Evolutionary conservation across 495 filamentous ascomycete genomes (phyloP).

Genomic region (Penicillium roqueforti): DNA sequence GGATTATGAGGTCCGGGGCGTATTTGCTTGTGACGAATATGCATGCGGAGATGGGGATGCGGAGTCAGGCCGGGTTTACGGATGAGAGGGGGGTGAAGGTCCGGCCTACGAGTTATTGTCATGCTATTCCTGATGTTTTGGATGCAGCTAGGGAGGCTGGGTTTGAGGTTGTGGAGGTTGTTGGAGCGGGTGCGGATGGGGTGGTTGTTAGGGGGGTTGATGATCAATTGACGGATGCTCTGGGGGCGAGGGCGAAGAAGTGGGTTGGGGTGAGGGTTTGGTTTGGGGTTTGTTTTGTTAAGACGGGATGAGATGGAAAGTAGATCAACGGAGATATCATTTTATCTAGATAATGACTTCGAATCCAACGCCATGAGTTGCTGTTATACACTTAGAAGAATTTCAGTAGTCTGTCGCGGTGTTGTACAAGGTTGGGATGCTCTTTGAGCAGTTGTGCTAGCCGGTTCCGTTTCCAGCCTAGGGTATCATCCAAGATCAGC

Average conservation of each 20-base stretch:
- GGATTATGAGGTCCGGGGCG: constrained; percentile 48
- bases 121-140: constrained; percentile 52
- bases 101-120: constrained; percentile 56
- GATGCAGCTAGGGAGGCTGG: constrained; percentile 50
- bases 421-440: constrained; percentile 50
- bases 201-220: constrained; percentile 48
- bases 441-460: constrained; percentile 38
- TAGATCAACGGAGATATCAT: constrained; percentile 12
- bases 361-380: neutral
- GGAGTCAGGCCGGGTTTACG: constrained; percentile 65
- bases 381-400: constrained; percentile 29
- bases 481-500: constrained; percentile 59
- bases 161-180: constrained; percentile 42
- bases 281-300: constrained; percentile 59
- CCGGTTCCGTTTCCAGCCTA: constrained; percentile 55
- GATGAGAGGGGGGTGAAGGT: constrained; percentile 58
- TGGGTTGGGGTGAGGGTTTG: constrained; percentile 66
- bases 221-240: constrained; percentile 41
- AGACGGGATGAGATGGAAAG: constrained; percentile 16
- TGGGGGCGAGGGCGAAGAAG: constrained; percentile 60
- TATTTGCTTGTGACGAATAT: constrained; percentile 66
- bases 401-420: constrained; percentile 47
- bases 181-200: constrained; percentile 13
- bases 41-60: constrained; percentile 64
- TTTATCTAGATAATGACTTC: constrained; percentile 1